Evolutionary conservation across 768 basidiomycete genomes (phyloP).

Genomic region (Rhodotorula graminis): DNA sequence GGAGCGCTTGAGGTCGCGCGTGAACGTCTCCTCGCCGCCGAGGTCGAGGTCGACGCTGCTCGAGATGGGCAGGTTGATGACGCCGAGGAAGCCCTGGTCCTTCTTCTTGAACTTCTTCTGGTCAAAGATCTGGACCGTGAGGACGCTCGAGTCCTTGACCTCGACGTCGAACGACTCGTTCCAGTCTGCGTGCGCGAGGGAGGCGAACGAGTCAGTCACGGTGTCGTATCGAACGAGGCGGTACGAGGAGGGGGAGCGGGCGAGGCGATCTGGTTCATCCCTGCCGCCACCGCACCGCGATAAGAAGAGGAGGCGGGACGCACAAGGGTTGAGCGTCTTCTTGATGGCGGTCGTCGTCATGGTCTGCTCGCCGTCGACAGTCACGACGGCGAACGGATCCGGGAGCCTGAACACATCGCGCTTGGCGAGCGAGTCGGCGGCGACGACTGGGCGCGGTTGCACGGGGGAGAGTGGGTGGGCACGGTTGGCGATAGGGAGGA

Average conservation of each 20-base stretch:
- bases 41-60: conserved; percentile 86
- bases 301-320: background rate
- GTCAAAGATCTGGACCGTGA: conserved; percentile 98
- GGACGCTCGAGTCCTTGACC: conserved; percentile 95
- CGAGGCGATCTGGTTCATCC: no score
- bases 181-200: conserved; percentile 65
- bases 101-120: conserved; percentile 98
- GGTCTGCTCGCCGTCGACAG: conserved; percentile 95
- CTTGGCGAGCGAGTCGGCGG: conserved; percentile 87
- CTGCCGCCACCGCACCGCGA: background rate
- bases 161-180: conserved; percentile 96
- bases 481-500: no score
- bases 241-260: background rate
- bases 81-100: conserved; percentile 96
- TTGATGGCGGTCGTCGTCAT: conserved; percentile 95
- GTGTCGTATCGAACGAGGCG: background rate
- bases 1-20: conserved; percentile 94
- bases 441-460: conserved; percentile 56
- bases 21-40: conserved; percentile 89
- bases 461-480: background rate
- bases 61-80: conserved; percentile 88
- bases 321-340: conserved; percentile 41
- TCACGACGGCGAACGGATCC: conserved; percentile 97
- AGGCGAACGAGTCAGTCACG: no score
- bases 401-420: conserved; percentile 94